Evolutionary conservation across 106 monocot species (phyloP).

Genomic region (Phalaenopsis equestris): DNA sequence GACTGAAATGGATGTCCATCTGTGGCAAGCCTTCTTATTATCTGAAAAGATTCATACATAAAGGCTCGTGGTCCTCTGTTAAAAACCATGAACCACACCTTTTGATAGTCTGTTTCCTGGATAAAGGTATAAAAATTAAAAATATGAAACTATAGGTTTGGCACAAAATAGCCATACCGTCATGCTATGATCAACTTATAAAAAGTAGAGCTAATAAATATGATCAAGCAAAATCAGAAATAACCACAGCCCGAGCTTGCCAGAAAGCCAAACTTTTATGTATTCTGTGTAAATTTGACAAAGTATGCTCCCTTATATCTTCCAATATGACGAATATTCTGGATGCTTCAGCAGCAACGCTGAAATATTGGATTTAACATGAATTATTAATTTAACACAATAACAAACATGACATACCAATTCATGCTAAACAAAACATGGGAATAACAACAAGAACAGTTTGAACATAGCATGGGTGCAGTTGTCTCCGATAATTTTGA

Average conservation of each 20-base stretch:
- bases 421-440: neutral
- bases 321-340: constrained; percentile 40
- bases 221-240: neutral
- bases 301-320: constrained; percentile 50
- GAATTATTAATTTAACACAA: constrained; percentile 9
- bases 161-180: neutral
- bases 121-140: constrained; percentile 8
- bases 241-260: constrained; percentile 75
- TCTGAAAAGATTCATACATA: constrained; percentile 35
- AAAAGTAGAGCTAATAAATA: neutral
- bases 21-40: constrained; percentile 33
- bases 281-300: constrained; percentile 57
- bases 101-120: constrained; percentile 65
- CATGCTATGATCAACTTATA: neutral
- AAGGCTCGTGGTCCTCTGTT: constrained; percentile 87
- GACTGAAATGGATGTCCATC: constrained; percentile 44
- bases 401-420: neutral
- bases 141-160: neutral
- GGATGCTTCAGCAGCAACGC: constrained; percentile 39
- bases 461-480: neutral
- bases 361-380: constrained; percentile 7
- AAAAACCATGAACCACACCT: constrained; percentile 82
- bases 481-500: neutral
- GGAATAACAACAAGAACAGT: neutral
- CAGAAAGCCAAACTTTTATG: constrained; percentile 84